Percentiles rank a stretch among this genome's conserved stretches.
Evolutionary conservation across 192 early-diverging fungal species (phyloP).

Genomic region (Backusella macrospora): DNA sequence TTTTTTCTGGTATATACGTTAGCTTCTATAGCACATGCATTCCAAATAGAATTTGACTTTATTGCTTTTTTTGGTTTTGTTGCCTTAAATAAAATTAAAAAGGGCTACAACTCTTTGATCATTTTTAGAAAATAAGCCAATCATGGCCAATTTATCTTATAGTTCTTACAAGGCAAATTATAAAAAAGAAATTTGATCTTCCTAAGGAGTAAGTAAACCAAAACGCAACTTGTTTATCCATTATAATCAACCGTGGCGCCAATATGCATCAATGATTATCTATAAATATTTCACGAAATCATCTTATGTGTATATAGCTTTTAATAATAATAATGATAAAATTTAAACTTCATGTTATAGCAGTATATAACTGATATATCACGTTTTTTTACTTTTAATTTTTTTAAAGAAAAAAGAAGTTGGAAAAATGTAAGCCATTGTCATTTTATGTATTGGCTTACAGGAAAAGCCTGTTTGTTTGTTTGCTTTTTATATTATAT

Average conservation of each 20-base stretch:
- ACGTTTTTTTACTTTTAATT: background rate
- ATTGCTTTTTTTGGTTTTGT: no score
- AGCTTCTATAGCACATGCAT: no score
- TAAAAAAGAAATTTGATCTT: background rate
- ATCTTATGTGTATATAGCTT: no score
- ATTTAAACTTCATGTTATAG: no score
- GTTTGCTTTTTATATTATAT: slow-evolving; percentile 5
- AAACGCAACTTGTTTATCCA: no score
- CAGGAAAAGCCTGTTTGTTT: background rate
- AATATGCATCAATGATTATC: background rate
- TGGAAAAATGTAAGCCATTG: background rate
- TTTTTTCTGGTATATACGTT: no score
- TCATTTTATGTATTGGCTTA: background rate
- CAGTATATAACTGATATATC: no score
- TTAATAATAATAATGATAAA: no score
- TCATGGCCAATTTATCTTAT: background rate
- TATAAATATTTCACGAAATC: background rate
- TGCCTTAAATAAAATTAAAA: no score
- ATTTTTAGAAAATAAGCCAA: background rate
- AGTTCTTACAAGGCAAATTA: background rate
- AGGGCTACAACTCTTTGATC: no score
- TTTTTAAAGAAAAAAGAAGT: background rate
- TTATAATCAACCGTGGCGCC: background rate
- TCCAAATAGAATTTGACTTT: no score
- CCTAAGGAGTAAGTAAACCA: no score